phyloP scores from a whole-genome alignment of 2,329 filamentous ascomycete species.

The Plenodomus lindquistii region DNA sequence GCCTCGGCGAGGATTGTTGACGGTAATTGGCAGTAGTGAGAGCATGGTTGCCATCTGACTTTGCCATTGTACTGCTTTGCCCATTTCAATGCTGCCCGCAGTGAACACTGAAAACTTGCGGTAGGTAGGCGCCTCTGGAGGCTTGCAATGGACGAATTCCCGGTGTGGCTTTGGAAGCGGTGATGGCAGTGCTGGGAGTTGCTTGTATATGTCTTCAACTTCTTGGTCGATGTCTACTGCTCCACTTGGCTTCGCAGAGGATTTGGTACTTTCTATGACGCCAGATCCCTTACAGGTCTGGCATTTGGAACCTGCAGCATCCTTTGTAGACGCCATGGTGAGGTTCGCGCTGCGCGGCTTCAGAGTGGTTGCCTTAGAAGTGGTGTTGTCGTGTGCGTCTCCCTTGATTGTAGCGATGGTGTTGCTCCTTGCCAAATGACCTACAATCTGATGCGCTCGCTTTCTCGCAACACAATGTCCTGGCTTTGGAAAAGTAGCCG shows the following conservation, averaged over 20 bases:
- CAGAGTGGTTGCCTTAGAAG: not conserved
- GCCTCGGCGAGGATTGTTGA: constrained; percentile 61
- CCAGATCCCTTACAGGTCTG: constrained; percentile 9
- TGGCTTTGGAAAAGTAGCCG: constrained; percentile 12
- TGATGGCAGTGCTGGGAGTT: constrained; percentile 20
- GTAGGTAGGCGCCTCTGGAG: constrained; percentile 19
- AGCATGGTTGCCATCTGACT: constrained; percentile 49
- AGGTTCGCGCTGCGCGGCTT: not conserved
- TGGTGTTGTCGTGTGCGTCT: constrained; percentile 3
- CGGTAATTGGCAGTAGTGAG: constrained; percentile 51
- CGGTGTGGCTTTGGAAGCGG: constrained; percentile 12
- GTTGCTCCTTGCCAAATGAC: constrained; percentile 10
- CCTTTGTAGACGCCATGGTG: constrained; percentile 3
- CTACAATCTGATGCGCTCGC: constrained; percentile 6
- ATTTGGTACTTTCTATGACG: not conserved
- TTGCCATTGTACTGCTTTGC: constrained; percentile 57
- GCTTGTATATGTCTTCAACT: constrained; percentile 24
- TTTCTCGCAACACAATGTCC: constrained; percentile 1
- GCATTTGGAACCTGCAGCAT: constrained; percentile 1
- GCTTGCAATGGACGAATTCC: constrained; percentile 19
- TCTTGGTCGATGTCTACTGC: constrained; percentile 22
- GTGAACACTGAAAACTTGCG: constrained; percentile 57
- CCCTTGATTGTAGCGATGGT: constrained; percentile 5
- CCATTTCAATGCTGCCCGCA: constrained; percentile 60
- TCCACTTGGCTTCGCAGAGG: not conserved